These are phyloP conservation scores for Meyerozyma carpophila DNA, from an alignment of 1,139 yeast species.

Conservation along the genomic window DNA sequence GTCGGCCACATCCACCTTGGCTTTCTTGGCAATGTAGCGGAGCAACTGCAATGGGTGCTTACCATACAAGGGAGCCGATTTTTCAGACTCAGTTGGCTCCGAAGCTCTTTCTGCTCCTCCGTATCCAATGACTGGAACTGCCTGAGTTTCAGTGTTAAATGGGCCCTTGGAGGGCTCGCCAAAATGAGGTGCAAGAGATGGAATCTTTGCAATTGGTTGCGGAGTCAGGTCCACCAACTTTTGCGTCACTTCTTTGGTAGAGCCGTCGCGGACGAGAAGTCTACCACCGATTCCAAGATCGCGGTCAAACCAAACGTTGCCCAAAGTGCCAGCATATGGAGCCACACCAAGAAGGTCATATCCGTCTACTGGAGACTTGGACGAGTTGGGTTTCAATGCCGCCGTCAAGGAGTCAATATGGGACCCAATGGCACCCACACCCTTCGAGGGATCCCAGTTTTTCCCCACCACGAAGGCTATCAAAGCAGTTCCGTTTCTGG, in stretches of 20 bases:
- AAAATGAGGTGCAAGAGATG: slow-evolving; percentile 63
- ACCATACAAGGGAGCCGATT: slow-evolving; percentile 54
- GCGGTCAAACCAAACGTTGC: slow-evolving; percentile 57
- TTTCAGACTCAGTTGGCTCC: slow-evolving; percentile 52
- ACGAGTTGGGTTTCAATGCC: slow-evolving; percentile 53
- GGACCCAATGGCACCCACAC: slow-evolving; percentile 55
- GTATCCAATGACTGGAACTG: slow-evolving; percentile 58
- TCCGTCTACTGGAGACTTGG: slow-evolving; percentile 45
- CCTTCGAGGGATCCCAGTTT: slow-evolving; percentile 50
- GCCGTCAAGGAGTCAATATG: slow-evolving; percentile 59
- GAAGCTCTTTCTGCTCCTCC: slow-evolving; percentile 16
- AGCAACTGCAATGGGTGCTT: slow-evolving; percentile 52
- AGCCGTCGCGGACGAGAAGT: slow-evolving; percentile 35
- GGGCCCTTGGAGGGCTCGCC: slow-evolving; percentile 48
- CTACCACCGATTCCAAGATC: slow-evolving; percentile 67
- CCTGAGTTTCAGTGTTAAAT: slow-evolving; percentile 55
- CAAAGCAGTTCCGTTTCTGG: slow-evolving; percentile 50
- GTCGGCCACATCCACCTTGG: slow-evolving; percentile 44
- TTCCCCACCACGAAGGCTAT: slow-evolving; percentile 56
- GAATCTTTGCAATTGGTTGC: slow-evolving; percentile 60
- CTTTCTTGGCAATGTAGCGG: slow-evolving; percentile 49
- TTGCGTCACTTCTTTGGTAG: slow-evolving; percentile 28
- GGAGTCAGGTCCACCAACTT: slow-evolving; percentile 53
- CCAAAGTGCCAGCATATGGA: slow-evolving; percentile 58
- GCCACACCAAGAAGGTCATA: slow-evolving; percentile 63